A percentile compares a stretch with the other conserved stretches of the same genome.
Conservation (phyloP, 2,329 filamentous ascomycete genomes). For the Diplodia intermedia region DNA sequence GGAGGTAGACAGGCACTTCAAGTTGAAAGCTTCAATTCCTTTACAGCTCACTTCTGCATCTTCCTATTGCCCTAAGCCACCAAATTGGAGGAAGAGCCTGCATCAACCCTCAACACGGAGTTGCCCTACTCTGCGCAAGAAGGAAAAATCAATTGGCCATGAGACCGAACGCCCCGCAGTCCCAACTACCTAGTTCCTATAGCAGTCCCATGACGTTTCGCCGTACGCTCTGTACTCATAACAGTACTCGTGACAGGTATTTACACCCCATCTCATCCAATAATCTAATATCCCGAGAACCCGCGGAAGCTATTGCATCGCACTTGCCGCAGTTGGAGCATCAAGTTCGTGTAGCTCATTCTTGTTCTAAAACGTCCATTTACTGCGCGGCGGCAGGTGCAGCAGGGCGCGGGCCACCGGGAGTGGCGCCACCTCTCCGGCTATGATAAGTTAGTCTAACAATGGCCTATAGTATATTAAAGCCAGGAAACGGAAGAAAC, state of each 20-base stretch:
- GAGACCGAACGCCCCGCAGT: slow-evolving; percentile 28
- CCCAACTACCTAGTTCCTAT: slow-evolving; percentile 28
- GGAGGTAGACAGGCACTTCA: too few relatives aligned
- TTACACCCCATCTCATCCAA: slow-evolving; percentile 24
- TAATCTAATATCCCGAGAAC: slow-evolving; percentile 12
- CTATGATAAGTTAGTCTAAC: slow-evolving; percentile 3
- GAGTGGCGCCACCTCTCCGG: slow-evolving; percentile 19
- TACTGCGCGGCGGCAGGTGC: slow-evolving; percentile 30
- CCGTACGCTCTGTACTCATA: slow-evolving; percentile 31
- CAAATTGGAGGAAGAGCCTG: not conserved
- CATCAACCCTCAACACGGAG: not conserved
- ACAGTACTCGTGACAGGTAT: slow-evolving; percentile 31
- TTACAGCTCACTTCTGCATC: not conserved
- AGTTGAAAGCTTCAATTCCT: too few relatives aligned
- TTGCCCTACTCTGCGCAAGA: not conserved
- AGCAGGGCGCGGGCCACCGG: slow-evolving; percentile 12
- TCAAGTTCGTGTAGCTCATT: slow-evolving; percentile 9
- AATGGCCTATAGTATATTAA: not conserved
- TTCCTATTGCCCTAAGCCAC: not conserved
- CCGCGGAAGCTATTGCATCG: not conserved
- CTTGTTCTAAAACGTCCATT: not conserved
- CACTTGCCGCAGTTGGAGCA: not conserved
- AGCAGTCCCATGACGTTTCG: slow-evolving; percentile 29
- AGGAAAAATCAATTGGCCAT: slow-evolving; percentile 22
- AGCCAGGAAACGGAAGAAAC: slow-evolving; percentile 44